Base-by-base conservation (phyloP, 768 basidiomycete genomes). In the Mycena alexandri region DNA sequence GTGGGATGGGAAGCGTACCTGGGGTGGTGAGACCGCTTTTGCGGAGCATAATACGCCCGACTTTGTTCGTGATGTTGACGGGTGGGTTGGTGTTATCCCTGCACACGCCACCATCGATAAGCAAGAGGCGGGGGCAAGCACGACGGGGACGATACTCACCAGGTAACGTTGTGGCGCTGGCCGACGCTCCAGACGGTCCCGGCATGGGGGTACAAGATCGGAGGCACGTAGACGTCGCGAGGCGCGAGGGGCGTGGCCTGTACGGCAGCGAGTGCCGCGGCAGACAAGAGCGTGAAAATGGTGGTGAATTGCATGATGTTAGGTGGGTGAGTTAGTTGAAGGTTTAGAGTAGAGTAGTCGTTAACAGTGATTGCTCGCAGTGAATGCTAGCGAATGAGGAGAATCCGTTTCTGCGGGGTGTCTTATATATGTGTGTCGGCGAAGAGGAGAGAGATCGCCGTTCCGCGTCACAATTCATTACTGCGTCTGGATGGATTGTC, bases 21-120 rank as follows among this genome's bases (percentile, higher is more conserved):
- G 75, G 47, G 3, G 74, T 70, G 38, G 76, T 77, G 16, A 50
- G 25, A 10, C 60, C 46, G 29, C 71, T 65, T 14, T 68, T 65
- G 55, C 77, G 71, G 38, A 82, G 75, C 58, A 73, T 71, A 41
- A 83, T 71, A 13, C 16, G 38, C 19, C 79, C 79, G 7, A 36
- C 10, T 14, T 61, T 25, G 65, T 82, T 79, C 42, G 81, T 83
- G 67, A 84, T 78, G 0, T 75, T 16, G 0, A 29, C 17, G 13
- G 80, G 79, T 21, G 73, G 56, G 51, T 65, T 54, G 3, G 70
- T 69, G 38, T 55, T 71, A 63, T 82, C 72, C 82, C 82, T 82
- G 59, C 14, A 2, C n/a, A 29, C 19, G 21, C 14, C 38, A 9
- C 14, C 11, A 38, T 38, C 38, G 38, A 38, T 38, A 38, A 38